These are phyloP conservation scores for Sporobolomyces phaffii DNA, from an alignment of 768 basidiomycete genomes.

Conservation along the genomic window DNA sequence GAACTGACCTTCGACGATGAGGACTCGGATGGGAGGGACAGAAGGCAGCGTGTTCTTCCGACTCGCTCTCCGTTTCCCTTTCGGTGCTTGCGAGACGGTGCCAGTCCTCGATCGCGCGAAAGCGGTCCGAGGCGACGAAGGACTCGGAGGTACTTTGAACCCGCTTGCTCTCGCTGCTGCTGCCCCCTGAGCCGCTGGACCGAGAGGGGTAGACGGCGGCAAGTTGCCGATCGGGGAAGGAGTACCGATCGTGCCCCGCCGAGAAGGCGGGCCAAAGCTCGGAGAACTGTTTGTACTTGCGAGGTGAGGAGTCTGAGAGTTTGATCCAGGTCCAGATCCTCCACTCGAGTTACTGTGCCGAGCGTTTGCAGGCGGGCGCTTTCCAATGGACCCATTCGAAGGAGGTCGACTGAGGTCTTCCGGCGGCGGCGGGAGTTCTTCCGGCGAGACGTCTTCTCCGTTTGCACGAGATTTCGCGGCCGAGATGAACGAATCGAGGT, in stretches of 20 bases:
- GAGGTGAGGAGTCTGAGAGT: not conserved
- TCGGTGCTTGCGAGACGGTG: slow-evolving; percentile 5
- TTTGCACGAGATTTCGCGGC: slow-evolving; percentile 17
- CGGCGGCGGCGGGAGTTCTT: not conserved
- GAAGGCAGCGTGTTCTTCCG: slow-evolving; percentile 24
- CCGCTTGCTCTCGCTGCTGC: slow-evolving; percentile 9
- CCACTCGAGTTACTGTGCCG: slow-evolving; percentile 20
- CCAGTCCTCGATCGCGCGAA: not conserved
- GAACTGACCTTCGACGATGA: slow-evolving; percentile 88
- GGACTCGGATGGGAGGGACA: slow-evolving; percentile 91
- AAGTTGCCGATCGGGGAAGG: not conserved
- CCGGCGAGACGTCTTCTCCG: slow-evolving; percentile 18
- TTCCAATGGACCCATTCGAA: not conserved
- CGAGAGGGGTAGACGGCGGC: not conserved
- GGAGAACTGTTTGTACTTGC: not conserved
- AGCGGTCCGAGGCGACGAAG: not conserved
- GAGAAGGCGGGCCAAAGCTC: not conserved
- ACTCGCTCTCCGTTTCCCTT: slow-evolving; percentile 15
- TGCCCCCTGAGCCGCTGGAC: not conserved
- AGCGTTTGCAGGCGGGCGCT: not conserved
- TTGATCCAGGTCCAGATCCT: not conserved
- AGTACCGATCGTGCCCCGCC: not conserved
- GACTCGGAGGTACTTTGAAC: not conserved
- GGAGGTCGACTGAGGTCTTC: not conserved
- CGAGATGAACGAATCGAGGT: slow-evolving; percentile 37